Conservation (phyloP, 2,329 filamentous ascomycete species). For the Talaromyces sp. region DNA sequence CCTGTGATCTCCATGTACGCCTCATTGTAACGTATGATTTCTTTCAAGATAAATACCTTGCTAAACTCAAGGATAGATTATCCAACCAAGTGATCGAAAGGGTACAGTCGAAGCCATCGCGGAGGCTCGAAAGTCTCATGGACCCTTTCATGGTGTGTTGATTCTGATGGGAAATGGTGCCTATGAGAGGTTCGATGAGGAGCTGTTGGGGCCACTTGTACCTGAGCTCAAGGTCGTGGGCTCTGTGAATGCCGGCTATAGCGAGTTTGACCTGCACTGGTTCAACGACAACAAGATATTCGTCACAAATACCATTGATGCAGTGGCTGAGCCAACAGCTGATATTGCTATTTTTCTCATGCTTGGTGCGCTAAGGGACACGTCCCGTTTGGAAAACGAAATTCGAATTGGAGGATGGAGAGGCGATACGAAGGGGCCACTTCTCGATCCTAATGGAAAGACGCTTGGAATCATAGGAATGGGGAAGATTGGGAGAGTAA, state of each 20-base stretch:
- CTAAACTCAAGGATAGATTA: neutral
- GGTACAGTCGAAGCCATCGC: neutral
- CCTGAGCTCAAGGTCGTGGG: neutral
- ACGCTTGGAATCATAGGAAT: constrained; percentile 3
- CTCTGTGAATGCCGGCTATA: neutral
- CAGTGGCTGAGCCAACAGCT: neutral
- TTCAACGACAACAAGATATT: neutral
- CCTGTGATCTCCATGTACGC: neutral
- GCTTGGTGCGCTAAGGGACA: neutral
- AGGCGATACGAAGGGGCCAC: neutral
- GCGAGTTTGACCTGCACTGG: neutral
- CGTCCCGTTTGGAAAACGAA: neutral
- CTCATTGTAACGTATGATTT: too few relatives aligned
- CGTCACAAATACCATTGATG: neutral
- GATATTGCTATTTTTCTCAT: neutral
- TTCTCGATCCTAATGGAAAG: neutral
- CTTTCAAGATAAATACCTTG: too few relatives aligned
- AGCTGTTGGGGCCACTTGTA: neutral
- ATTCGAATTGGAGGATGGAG: neutral
- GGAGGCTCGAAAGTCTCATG: neutral
- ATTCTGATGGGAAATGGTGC: neutral
- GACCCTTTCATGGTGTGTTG: neutral
- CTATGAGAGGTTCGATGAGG: neutral
- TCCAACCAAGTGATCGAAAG: neutral
- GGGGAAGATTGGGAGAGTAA: neutral